Percentiles rank a stretch among this genome's conserved stretches.
phyloP scores from a whole-genome alignment of 2,329 filamentous ascomycete genomes.

The Aspergillus arachidicola region DNA sequence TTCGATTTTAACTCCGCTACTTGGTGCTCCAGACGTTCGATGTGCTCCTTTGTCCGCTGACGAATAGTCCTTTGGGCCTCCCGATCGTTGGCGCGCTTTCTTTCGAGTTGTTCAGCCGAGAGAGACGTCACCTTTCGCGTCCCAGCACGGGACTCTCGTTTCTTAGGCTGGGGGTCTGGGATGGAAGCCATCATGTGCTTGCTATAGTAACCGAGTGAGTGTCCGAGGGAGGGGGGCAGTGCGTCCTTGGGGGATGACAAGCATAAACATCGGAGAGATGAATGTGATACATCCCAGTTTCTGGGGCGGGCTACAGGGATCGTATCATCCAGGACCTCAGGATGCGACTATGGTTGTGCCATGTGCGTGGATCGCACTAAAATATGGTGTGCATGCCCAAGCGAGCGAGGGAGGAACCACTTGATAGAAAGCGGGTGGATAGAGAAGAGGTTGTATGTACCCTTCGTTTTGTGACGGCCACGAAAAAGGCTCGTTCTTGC shows the following conservation, averaged over 20 bases:
- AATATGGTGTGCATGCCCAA: constrained; percentile 17
- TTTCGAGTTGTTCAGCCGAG: constrained; percentile 60
- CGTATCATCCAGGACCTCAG: constrained; percentile 12
- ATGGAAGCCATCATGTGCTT: constrained; percentile 28
- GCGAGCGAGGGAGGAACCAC: constrained; percentile 7
- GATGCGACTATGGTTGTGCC: constrained; percentile 25
- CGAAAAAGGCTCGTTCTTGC: background rate
- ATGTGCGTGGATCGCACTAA: constrained; percentile 27
- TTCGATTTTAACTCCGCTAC: constrained; percentile 55
- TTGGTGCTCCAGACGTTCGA: constrained; percentile 58
- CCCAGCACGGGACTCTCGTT: constrained; percentile 54
- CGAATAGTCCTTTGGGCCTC: constrained; percentile 63
- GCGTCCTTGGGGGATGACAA: constrained; percentile 14
- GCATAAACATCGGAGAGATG: constrained; percentile 6
- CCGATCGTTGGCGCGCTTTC: constrained; percentile 63
- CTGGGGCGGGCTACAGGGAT: constrained; percentile 12
- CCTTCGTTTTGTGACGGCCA: constrained; percentile 10
- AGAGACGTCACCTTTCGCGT: constrained; percentile 61
- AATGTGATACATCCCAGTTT: constrained; percentile 19
- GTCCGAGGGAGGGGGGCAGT: constrained; percentile 2
- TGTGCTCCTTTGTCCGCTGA: constrained; percentile 61
- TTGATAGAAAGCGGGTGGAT: constrained; percentile 17
- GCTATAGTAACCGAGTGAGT: background rate
- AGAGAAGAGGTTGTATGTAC: constrained; percentile 15
- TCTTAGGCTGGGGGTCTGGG: constrained; percentile 27